Evolutionary conservation across 345 rosid species (phyloP), one percentile per base, ranked within the genome.

Genomic region (Camelina hispida): DNA sequence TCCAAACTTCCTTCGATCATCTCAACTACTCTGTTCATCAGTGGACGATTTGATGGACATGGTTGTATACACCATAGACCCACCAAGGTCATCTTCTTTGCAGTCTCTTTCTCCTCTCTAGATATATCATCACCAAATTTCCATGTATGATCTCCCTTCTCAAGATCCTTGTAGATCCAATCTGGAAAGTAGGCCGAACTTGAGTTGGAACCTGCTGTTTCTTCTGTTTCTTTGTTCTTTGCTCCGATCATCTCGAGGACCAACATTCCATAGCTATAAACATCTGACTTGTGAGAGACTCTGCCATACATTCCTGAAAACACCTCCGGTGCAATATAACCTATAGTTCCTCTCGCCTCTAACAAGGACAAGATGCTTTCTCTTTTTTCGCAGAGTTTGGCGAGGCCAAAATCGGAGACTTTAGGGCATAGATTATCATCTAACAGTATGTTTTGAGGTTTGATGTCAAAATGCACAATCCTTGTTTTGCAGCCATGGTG

Each of bases 181-280:
- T 65, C 44, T 10, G 44, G 69, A 5, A 65, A 65, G 56, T 65
- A 65, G n/a, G 17, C 6, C 9, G 69, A 65, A 48, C 57, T 65
- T 1, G 40, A 7, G 32, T 30, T 32, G 7, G 58, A 51, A 16
- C 12, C 12, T 0, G 43, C 1, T 1, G 20, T 28, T 23, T 64
- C 40, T 1, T 1, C 57, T 28, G 7, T 15, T 2, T 30, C 56
- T 65, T 65, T 65, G 44, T 63, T 70, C 56, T 68, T 80, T 28
- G 53, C 81, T 9, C 80, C 78, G 15, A 83, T 69, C 80, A 85
- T 81, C 46, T 81, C 71, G 2, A 81, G 68, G 47, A 81, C 76
- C 69, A 85, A 70, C 83, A 81, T 85, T 65, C 85, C 85, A 15
- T 77, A 83, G 32, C 86, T 83, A 2, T 85, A 85, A 1, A 79